A percentile compares a stretch with the other conserved stretches of the same genome.
phyloP scores from a whole-genome alignment of 768 basidiomycete species.

The Omphalotus guepiniiformis region DNA sequence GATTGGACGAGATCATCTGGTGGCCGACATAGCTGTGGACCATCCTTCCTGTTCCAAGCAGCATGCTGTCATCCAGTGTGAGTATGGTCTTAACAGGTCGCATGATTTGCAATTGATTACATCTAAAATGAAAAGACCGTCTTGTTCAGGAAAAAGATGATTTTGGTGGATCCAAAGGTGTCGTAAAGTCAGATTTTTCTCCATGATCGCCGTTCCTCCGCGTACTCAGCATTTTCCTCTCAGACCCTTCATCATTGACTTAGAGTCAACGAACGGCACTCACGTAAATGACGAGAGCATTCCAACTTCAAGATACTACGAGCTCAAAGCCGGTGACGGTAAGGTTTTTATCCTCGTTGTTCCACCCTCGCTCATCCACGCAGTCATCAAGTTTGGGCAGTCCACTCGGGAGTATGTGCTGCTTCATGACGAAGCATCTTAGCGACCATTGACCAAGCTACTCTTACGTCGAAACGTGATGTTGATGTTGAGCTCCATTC shows the following conservation, averaged over 20 bases:
- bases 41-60: conserved; percentile 99
- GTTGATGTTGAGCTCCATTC: no score
- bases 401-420: conserved; percentile 83
- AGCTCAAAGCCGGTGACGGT: conserved; percentile 79
- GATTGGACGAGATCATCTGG: conserved; percentile 83
- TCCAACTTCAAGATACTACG: conserved; percentile 84
- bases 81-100: conserved; percentile 19
- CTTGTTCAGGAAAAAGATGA: conserved; percentile 86
- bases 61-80: conserved; percentile 94
- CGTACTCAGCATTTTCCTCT: neutral
- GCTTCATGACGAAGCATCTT: conserved; percentile 70
- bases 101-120: conserved; percentile 7
- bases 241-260: conserved; percentile 95
- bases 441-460: neutral
- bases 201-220: neutral
- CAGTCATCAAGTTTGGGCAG: conserved; percentile 84
- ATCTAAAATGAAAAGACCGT: conserved; percentile 48
- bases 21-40: conserved; percentile 83
- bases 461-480: no score
- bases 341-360: conserved; percentile 20
- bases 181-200: conserved; percentile 66
- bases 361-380: conserved; percentile 8
- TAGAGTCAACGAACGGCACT: conserved; percentile 98
- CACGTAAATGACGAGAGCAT: conserved; percentile 84
- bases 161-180: conserved; percentile 71